Evolutionary conservation across 768 basidiomycete species (phyloP).

Genomic region (Tylopilus sp.): DNA sequence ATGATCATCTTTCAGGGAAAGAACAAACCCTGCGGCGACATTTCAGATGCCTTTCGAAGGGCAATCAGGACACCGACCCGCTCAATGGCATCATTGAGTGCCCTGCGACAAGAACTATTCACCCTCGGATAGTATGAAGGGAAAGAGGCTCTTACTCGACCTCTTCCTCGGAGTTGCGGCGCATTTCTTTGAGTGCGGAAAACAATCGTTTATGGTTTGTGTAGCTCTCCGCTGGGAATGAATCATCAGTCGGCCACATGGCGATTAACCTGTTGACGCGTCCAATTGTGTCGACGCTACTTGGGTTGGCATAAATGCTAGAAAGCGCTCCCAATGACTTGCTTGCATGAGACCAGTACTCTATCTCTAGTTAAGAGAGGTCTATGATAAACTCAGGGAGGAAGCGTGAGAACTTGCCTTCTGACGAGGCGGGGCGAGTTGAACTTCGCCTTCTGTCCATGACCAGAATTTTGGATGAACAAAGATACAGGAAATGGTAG

Average conservation of each 20-base stretch:
- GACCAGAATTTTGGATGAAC: background rate
- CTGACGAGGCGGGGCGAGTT: slow-evolving; percentile 66
- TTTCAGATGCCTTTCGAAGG: slow-evolving; percentile 68
- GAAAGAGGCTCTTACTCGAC: slow-evolving; percentile 46
- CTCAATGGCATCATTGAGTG: slow-evolving; percentile 71
- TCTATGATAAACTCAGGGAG: slow-evolving; percentile 9
- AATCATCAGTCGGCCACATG: slow-evolving; percentile 71
- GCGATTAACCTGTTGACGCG: slow-evolving; percentile 72
- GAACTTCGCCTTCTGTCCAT: slow-evolving; percentile 70
- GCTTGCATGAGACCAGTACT: slow-evolving; percentile 71
- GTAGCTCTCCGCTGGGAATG: slow-evolving; percentile 62
- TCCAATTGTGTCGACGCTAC: slow-evolving; percentile 56
- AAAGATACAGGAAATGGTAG: background rate
- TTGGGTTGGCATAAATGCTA: slow-evolving; percentile 47
- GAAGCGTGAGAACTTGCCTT: slow-evolving; percentile 52
- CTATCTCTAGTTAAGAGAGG: slow-evolving; percentile 51
- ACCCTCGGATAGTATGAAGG: background rate
- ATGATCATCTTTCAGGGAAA: background rate
- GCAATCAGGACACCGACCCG: slow-evolving; percentile 66
- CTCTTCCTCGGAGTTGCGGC: slow-evolving; percentile 56
- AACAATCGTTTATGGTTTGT: slow-evolving; percentile 58
- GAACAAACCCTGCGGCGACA: slow-evolving; percentile 48
- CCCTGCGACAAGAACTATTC: slow-evolving; percentile 39
- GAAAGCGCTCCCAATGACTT: slow-evolving; percentile 55
- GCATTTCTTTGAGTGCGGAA: slow-evolving; percentile 61